Conservation (phyloP, 1,284 basidiomycete genomes). For the Hemileia vastatrix region DNA sequence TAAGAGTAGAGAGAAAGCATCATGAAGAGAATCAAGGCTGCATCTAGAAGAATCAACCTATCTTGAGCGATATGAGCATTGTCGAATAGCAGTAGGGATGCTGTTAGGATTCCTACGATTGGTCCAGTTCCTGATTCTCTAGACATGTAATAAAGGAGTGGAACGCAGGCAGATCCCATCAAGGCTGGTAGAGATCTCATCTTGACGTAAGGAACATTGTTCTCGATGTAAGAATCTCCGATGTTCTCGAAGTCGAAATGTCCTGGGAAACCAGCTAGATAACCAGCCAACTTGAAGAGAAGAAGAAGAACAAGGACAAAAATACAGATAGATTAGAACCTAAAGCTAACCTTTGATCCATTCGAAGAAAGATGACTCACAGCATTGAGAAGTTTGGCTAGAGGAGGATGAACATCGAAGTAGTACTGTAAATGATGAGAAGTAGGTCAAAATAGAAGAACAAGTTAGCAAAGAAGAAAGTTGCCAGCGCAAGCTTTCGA, state of each 20-base stretch:
- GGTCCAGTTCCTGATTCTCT: slow-evolving; percentile 35
- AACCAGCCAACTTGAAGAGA: slow-evolving; percentile 29
- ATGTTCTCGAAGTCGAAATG: slow-evolving; percentile 42
- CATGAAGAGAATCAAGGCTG: slow-evolving; percentile 42
- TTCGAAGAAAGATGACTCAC: background rate
- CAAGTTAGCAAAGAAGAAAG: no score
- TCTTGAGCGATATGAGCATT: slow-evolving; percentile 42
- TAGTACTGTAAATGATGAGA: slow-evolving; percentile 30
- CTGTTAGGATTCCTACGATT: slow-evolving; percentile 32
- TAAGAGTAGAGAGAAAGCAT: slow-evolving; percentile 39
- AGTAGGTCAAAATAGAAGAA: no score
- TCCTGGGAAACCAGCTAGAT: slow-evolving; percentile 41
- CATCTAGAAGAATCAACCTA: slow-evolving; percentile 42
- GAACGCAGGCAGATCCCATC: slow-evolving; percentile 36
- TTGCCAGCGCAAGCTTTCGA: no score
- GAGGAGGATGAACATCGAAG: slow-evolving; percentile 43
- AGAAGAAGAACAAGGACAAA: background rate
- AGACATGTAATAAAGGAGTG: slow-evolving; percentile 40
- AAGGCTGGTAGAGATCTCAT: slow-evolving; percentile 39
- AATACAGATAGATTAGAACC: background rate
- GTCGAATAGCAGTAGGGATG: slow-evolving; percentile 38
- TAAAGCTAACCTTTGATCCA: background rate
- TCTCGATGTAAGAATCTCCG: slow-evolving; percentile 36
- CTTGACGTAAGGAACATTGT: slow-evolving; percentile 37
- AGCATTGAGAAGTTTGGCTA: slow-evolving; percentile 43